phyloP scores from a whole-genome alignment of 768 basidiomycete species.

The Tricholoma hemisulphureum region DNA sequence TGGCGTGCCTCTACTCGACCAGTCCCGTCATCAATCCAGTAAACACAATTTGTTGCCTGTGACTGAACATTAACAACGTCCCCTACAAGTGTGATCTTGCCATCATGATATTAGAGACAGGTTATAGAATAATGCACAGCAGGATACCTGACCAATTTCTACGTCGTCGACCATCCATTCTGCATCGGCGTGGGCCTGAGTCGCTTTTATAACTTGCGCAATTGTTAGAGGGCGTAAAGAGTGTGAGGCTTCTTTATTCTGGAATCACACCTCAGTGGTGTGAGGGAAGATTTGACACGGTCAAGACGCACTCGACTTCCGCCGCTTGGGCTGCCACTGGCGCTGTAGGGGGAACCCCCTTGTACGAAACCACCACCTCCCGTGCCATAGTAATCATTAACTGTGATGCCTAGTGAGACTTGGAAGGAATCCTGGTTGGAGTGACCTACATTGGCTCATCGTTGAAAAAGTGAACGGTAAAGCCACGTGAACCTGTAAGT shows the following conservation, averaged over 20 bases:
- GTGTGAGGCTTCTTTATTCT: constrained; percentile 40
- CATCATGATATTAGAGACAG: background rate
- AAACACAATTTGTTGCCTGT: constrained; percentile 79
- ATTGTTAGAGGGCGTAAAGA: constrained; percentile 69
- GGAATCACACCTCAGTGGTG: background rate
- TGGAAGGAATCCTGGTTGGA: background rate
- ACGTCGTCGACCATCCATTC: constrained; percentile 83
- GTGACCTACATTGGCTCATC: constrained; percentile 48
- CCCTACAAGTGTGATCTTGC: constrained; percentile 71
- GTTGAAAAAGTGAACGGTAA: no score
- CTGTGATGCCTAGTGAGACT: constrained; percentile 19
- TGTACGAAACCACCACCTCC: constrained; percentile 62
- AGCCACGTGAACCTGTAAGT: no score
- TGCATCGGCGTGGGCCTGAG: constrained; percentile 84
- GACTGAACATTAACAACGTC: constrained; percentile 65
- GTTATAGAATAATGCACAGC: background rate
- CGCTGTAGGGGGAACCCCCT: constrained; percentile 59
- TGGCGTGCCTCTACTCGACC: constrained; percentile 74
- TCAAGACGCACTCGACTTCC: constrained; percentile 40
- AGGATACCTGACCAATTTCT: constrained; percentile 73
- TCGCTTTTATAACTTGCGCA: constrained; percentile 69
- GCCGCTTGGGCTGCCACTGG: constrained; percentile 55
- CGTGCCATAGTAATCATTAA: constrained; percentile 44
- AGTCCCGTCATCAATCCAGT: constrained; percentile 84
- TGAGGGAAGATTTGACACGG: background rate